A percentile compares a stretch with the other conserved stretches of the same genome.
These are phyloP conservation scores for Comarum palustre DNA, from an alignment of 306 rosid species.

Conservation along the genomic window DNA sequence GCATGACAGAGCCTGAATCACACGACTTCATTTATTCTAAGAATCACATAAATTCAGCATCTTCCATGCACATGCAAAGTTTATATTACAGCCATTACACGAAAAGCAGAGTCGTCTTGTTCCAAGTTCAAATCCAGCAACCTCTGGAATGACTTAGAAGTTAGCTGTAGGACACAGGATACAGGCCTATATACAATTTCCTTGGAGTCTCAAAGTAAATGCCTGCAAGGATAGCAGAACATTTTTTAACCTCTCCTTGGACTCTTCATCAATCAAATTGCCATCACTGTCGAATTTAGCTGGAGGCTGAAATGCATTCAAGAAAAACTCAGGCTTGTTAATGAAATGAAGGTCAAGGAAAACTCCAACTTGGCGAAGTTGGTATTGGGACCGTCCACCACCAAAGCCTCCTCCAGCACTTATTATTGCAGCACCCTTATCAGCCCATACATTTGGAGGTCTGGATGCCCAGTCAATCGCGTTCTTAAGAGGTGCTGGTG, in stretches of 20 bases:
- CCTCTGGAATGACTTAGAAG: not conserved
- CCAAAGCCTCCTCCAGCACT: constrained; percentile 80
- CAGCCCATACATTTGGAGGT: constrained; percentile 82
- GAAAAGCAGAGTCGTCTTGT: not conserved
- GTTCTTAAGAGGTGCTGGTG: constrained; percentile 62
- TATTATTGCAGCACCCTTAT: constrained; percentile 75
- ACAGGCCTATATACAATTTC: constrained; percentile 13
- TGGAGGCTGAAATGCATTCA: constrained; percentile 64
- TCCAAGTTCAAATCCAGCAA: not conserved
- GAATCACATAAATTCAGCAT: constrained; percentile 5
- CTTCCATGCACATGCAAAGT: not conserved
- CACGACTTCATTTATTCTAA: not conserved
- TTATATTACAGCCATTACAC: not conserved
- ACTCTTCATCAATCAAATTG: constrained; percentile 53
- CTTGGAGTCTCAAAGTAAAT: constrained; percentile 46
- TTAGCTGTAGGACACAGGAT: not conserved
- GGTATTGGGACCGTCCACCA: constrained; percentile 69
- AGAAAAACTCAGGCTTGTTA: constrained; percentile 78
- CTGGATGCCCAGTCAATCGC: constrained; percentile 85
- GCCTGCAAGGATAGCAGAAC: constrained; percentile 55
- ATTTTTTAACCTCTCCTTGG: constrained; percentile 40
- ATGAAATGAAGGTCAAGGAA: constrained; percentile 85
- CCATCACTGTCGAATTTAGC: constrained; percentile 63
- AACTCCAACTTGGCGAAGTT: constrained; percentile 86
- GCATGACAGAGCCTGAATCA: not conserved